Percentiles rank a stretch among this genome's conserved stretches.
These are phyloP conservation scores for Limnomonas spitsbergensis DNA, from an alignment of 139 green algal genomes.

Conservation along the genomic window DNA sequence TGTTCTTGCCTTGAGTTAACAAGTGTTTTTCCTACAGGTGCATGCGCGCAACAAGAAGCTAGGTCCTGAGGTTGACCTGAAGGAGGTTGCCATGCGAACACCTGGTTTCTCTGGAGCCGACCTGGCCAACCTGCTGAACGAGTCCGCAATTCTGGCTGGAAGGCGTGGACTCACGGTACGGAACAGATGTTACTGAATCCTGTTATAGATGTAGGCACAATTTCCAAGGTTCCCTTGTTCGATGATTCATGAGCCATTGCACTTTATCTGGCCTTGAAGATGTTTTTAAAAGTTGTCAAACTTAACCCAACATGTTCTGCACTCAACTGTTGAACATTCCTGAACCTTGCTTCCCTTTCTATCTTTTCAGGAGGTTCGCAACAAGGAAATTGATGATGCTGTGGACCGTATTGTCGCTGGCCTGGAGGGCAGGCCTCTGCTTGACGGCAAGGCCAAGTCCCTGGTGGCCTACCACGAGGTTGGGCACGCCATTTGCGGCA, in stretches of 20 bases:
- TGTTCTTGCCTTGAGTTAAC: too few species aligned
- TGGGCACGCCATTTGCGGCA: conserved; percentile 95
- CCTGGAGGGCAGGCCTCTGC: conserved; percentile 98
- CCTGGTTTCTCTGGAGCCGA: conserved; percentile 93
- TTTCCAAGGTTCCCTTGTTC: too few species aligned
- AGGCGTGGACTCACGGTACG: conserved; percentile 70
- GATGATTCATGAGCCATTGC: too few species aligned
- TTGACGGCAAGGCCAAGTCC: conserved; percentile 93
- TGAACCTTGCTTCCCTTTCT: too few species aligned
- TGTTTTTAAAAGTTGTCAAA: too few species aligned
- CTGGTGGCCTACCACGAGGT: conserved; percentile 88
- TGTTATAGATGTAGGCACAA: too few species aligned
- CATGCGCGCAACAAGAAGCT: conserved; percentile 95
- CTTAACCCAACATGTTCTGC: too few species aligned
- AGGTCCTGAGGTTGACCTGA: conserved; percentile 85
- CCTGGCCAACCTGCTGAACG: conserved; percentile 98
- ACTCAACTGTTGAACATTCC: too few species aligned
- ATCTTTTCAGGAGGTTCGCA: conserved; percentile 48
- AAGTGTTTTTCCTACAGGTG: too few species aligned
- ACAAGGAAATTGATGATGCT: conserved; percentile 92
- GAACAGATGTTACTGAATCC: not conserved
- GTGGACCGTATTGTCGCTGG: conserved; percentile 95
- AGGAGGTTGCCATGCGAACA: conserved; percentile 88
- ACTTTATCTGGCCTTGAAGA: too few species aligned
- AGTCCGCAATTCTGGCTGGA: conserved; percentile 96